A percentile compares a stretch with the other conserved stretches of the same genome.
Evolutionary conservation across 768 basidiomycete genomes (phyloP).

Genomic region (Phallus indusiatus): DNA sequence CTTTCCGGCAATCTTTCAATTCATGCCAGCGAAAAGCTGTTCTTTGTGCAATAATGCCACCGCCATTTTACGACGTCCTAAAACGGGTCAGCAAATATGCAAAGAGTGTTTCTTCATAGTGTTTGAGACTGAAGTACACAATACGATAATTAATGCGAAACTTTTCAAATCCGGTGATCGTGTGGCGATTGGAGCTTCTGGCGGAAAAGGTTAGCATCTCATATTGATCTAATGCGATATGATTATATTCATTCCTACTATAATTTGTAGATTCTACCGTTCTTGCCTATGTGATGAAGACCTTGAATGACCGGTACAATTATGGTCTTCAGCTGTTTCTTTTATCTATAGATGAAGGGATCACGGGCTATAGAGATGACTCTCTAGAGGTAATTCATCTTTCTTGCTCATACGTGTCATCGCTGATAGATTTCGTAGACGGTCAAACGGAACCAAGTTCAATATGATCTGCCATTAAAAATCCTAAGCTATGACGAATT

Average conservation of each 20-base stretch:
- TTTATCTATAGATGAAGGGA: constrained; percentile 97
- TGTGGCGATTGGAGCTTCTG: constrained; percentile 96
- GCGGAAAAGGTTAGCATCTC: constrained; percentile 74
- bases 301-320: constrained; percentile 85
- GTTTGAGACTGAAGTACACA: constrained; percentile 97
- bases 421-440: constrained; percentile 44
- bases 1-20: not conserved
- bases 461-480: constrained; percentile 92
- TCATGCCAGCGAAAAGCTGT: constrained; percentile 77
- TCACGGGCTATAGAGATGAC: constrained; percentile 96
- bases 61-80: constrained; percentile 89
- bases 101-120: constrained; percentile 93
- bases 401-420: not conserved
- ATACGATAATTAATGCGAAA: constrained; percentile 76
- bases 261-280: constrained; percentile 80
- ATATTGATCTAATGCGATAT: not conserved
- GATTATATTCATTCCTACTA: constrained; percentile 1
- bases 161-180: constrained; percentile 85
- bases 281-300: constrained; percentile 93
- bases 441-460: constrained; percentile 92
- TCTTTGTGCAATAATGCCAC: constrained; percentile 64
- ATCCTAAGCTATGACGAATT: constrained; percentile 93
- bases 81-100: constrained; percentile 97
- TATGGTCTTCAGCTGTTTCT: constrained; percentile 89
- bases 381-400: constrained; percentile 61